Evolutionary conservation across 371 early-diverging fungal species (phyloP).

Genomic region (Zancudomyces culisetae): DNA sequence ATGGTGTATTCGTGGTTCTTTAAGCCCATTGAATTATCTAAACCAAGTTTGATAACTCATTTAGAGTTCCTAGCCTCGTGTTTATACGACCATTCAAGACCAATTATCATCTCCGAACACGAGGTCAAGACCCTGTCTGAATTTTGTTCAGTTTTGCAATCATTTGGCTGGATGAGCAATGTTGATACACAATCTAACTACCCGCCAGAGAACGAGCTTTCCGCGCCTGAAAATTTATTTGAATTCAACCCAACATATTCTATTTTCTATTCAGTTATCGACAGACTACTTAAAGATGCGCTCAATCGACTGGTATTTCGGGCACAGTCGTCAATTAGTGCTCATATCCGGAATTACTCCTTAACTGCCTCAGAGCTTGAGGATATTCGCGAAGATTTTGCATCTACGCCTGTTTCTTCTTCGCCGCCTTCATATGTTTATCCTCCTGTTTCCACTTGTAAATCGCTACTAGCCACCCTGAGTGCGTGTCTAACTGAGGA

Average conservation of each 20-base stretch:
- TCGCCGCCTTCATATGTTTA: background rate
- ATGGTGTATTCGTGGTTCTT: conserved; percentile 54
- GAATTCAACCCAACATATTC: background rate
- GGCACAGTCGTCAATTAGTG: conserved; percentile 56
- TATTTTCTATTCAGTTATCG: conserved; percentile 46
- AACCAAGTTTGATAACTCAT: conserved; percentile 3
- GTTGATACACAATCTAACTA: background rate
- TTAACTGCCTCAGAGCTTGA: background rate
- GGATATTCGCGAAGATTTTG: background rate
- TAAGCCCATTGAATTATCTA: conserved; percentile 29
- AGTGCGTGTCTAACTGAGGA: background rate
- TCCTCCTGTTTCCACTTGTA: background rate
- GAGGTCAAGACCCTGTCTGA: conserved; percentile 59
- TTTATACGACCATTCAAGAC: conserved; percentile 67
- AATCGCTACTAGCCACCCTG: background rate
- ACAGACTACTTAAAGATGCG: conserved; percentile 59
- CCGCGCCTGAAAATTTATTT: background rate
- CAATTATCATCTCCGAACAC: conserved; percentile 64
- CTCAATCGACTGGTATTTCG: conserved; percentile 69
- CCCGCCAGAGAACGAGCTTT: background rate
- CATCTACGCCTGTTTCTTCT: background rate
- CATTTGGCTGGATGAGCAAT: background rate
- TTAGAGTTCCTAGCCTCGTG: conserved; percentile 17
- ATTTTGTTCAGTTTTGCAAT: conserved; percentile 47
- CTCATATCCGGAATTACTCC: conserved; percentile 31